These are phyloP conservation scores for Penicillium paradoxum DNA, from an alignment of 495 filamentous ascomycete genomes.

Conservation along the genomic window DNA sequence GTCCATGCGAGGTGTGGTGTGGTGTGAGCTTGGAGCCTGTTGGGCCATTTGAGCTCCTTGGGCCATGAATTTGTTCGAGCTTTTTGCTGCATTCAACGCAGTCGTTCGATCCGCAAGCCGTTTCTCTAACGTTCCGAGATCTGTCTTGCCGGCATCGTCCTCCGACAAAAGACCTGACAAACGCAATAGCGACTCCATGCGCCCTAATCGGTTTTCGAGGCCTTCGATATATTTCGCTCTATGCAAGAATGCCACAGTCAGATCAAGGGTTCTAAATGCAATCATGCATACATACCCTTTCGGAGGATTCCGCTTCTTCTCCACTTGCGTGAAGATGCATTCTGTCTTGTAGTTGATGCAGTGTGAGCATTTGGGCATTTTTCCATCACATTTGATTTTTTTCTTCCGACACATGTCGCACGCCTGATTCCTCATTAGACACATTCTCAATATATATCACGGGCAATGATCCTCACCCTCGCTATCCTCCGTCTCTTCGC, in stretches of 20 bases:
- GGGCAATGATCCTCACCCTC: constrained; percentile 49
- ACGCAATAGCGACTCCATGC: constrained; percentile 88
- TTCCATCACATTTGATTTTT: constrained; percentile 99
- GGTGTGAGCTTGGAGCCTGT: constrained; percentile 30
- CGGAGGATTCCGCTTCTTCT: constrained; percentile 96
- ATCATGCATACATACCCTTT: constrained; percentile 66
- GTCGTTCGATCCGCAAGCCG: constrained; percentile 63
- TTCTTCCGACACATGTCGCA: constrained; percentile 99
- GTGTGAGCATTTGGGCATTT: constrained; percentile 90
- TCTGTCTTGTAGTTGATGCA: constrained; percentile 98
- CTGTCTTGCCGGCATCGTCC: constrained; percentile 80
- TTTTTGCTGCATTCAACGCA: constrained; percentile 35
- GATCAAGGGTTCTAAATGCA: neutral
- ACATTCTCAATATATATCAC: neutral
- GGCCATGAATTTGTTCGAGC: constrained; percentile 24
- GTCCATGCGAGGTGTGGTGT: constrained; percentile 46
- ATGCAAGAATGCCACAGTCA: constrained; percentile 26
- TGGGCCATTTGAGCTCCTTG: constrained; percentile 24
- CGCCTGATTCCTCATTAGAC: constrained; percentile 49
- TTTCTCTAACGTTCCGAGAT: constrained; percentile 83
- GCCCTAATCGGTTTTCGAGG: constrained; percentile 84
- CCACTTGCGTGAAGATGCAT: constrained; percentile 94
- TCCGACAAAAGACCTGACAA: constrained; percentile 84
- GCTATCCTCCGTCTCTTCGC: constrained; percentile 92
- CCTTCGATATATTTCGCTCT: constrained; percentile 97